Evolutionary conservation across 768 basidiomycete species (phyloP).

Genomic region (Pleurotus tuoliensis): DNA sequence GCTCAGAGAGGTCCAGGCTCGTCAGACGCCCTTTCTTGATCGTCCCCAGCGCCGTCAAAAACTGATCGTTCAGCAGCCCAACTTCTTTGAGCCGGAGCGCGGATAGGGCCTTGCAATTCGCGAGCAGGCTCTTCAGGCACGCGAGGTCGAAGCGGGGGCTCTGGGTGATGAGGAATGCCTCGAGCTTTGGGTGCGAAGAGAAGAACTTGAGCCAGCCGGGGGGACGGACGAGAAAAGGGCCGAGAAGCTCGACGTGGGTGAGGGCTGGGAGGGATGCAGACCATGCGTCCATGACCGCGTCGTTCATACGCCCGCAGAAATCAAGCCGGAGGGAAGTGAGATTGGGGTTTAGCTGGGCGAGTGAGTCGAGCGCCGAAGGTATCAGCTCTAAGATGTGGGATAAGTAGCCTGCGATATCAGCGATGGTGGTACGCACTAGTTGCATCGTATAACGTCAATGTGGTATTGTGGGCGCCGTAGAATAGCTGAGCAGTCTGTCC

Average conservation of each 20-base stretch:
- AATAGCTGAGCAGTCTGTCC: constrained; percentile 80
- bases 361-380: constrained; percentile 60
- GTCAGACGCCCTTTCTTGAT: constrained; percentile 44
- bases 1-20: constrained; percentile 68
- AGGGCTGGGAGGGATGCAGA: constrained; percentile 61
- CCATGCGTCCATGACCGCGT: constrained; percentile 56
- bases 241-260: constrained; percentile 73
- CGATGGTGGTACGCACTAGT: constrained; percentile 60
- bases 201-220: constrained; percentile 77
- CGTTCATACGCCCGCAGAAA: constrained; percentile 80
- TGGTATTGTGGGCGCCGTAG: constrained; percentile 67
- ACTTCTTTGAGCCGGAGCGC: constrained; percentile 79
- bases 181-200: constrained; percentile 53
- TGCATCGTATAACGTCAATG: constrained; percentile 79
- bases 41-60: constrained; percentile 47
- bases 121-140: constrained; percentile 60
- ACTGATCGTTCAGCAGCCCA: constrained; percentile 64
- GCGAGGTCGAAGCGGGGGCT: constrained; percentile 80
- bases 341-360: constrained; percentile 82
- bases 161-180: constrained; percentile 77
- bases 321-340: constrained; percentile 77
- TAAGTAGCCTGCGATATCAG: neutral
- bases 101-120: constrained; percentile 45
- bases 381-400: constrained; percentile 49
- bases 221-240: constrained; percentile 79